A percentile compares a stretch with the other conserved stretches of the same genome.
These are phyloP conservation scores for Urostyla sp. DNA, from an alignment of 73 alveolate genomes.

Conservation along the genomic window DNA sequence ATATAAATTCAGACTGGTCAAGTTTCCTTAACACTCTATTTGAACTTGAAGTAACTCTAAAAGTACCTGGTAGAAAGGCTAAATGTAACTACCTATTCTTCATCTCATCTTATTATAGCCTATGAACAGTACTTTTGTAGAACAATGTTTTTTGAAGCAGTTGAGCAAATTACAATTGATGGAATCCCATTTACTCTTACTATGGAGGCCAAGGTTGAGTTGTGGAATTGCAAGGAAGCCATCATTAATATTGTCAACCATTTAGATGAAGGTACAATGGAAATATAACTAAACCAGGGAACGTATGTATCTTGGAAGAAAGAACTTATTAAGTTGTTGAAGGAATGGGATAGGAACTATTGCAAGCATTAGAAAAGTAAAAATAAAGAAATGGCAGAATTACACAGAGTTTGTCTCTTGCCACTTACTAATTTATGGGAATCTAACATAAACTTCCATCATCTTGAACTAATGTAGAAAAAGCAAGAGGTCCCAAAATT, in stretches of 20 bases:
- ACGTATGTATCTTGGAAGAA: slow-evolving; percentile 59
- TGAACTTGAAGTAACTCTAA: slow-evolving; percentile 15
- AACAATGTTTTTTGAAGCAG: slow-evolving; percentile 55
- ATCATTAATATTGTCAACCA: slow-evolving; percentile 41
- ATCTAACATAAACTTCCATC: slow-evolving; percentile 65
- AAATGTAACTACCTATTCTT: slow-evolving; percentile 23
- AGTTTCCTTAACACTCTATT: slow-evolving; percentile 24
- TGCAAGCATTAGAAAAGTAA: slow-evolving; percentile 59
- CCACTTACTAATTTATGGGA: slow-evolving; percentile 60
- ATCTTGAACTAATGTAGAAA: slow-evolving; percentile 62
- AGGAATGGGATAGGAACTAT: slow-evolving; percentile 66
- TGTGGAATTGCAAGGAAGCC: slow-evolving; percentile 41
- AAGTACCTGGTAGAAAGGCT: slow-evolving; percentile 61
- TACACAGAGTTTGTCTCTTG: slow-evolving; percentile 37
- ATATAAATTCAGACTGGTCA: slow-evolving; percentile 33
- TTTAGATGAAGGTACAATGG: slow-evolving; percentile 43
- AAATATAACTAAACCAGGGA: slow-evolving; percentile 35
- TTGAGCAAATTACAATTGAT: slow-evolving; percentile 51
- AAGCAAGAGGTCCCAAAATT: slow-evolving; percentile 60
- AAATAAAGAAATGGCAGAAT: slow-evolving; percentile 50
- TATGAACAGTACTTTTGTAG: slow-evolving; percentile 52
- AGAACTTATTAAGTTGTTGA: slow-evolving; percentile 51
- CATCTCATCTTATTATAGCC: not conserved
- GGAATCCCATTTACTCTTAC: slow-evolving; percentile 41
- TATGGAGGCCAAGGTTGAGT: slow-evolving; percentile 42